These are phyloP conservation scores for Linanthus parryae DNA, from an alignment of 148 eudicot genomes.

Conservation along the genomic window DNA sequence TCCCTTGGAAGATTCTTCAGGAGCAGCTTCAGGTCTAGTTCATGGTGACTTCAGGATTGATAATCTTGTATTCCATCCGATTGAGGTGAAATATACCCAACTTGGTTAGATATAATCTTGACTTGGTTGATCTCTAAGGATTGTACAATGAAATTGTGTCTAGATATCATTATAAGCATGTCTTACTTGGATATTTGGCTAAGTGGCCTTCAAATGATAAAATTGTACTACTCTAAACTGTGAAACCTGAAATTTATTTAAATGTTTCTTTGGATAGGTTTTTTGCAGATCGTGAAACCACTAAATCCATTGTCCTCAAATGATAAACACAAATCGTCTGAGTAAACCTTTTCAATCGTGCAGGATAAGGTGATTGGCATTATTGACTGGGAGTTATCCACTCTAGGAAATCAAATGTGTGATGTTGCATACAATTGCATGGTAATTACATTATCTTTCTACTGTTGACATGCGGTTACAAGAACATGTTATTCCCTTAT, in stretches of 20 bases:
- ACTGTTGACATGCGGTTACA: neutral
- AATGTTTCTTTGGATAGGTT: too few relatives aligned
- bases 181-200: too few relatives aligned
- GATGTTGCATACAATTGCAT: constrained; percentile 91
- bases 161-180: too few relatives aligned
- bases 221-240: too few relatives aligned
- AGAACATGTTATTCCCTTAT: too few relatives aligned
- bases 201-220: too few relatives aligned
- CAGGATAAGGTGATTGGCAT: constrained; percentile 97
- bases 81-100: constrained; percentile 45
- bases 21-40: constrained; percentile 68
- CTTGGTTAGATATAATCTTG: too few relatives aligned
- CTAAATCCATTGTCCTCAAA: too few relatives aligned
- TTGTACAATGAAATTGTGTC: too few relatives aligned
- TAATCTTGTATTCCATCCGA: constrained; percentile 93
- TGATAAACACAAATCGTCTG: neutral
- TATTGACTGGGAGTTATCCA: constrained; percentile 97
- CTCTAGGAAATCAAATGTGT: constrained; percentile 98
- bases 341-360: constrained; percentile 10
- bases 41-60: constrained; percentile 98
- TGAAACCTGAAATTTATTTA: too few relatives aligned
- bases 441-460: constrained; percentile 41
- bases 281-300: too few relatives aligned
- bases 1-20: constrained; percentile 81
- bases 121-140: too few relatives aligned